Evolutionary conservation across 2,329 filamentous ascomycete species (phyloP).

Genomic region (Sclerotinia nivalis): DNA sequence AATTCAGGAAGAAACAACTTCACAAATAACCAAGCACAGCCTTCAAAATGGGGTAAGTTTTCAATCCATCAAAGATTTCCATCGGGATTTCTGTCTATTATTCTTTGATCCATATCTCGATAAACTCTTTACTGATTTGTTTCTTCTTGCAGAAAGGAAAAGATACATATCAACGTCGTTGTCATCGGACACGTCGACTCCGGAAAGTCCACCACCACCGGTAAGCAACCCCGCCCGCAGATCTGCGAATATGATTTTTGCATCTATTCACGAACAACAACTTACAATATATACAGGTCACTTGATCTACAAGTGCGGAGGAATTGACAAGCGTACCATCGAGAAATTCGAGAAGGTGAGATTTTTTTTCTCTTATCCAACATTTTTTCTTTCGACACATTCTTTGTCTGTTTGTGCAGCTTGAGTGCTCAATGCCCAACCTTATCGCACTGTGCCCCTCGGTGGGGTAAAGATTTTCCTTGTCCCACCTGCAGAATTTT

Average conservation of each 20-base stretch:
- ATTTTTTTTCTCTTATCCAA: constrained; percentile 25
- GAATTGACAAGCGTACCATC: constrained; percentile 99
- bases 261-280: constrained; percentile 19
- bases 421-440: background rate
- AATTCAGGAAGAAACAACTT: constrained; percentile 31
- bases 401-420: constrained; percentile 27
- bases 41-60: constrained; percentile 42
- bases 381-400: constrained; percentile 34
- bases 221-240: constrained; percentile 54
- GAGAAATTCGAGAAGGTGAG: constrained; percentile 99
- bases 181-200: constrained; percentile 99
- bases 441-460: constrained; percentile 13
- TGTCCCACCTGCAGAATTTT: background rate
- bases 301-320: constrained; percentile 99
- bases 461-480: constrained; percentile 12
- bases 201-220: constrained; percentile 96
- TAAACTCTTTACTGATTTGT: constrained; percentile 33
- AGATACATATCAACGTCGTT: constrained; percentile 96
- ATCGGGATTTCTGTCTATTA: constrained; percentile 25
- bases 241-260: background rate
- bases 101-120: constrained; percentile 26
- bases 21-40: constrained; percentile 36
- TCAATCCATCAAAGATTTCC: constrained; percentile 22
- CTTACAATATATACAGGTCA: constrained; percentile 58
- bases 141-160: constrained; percentile 73